Base-by-base conservation (phyloP, 345 rosid genomes). In the Citrus medica region DNA sequence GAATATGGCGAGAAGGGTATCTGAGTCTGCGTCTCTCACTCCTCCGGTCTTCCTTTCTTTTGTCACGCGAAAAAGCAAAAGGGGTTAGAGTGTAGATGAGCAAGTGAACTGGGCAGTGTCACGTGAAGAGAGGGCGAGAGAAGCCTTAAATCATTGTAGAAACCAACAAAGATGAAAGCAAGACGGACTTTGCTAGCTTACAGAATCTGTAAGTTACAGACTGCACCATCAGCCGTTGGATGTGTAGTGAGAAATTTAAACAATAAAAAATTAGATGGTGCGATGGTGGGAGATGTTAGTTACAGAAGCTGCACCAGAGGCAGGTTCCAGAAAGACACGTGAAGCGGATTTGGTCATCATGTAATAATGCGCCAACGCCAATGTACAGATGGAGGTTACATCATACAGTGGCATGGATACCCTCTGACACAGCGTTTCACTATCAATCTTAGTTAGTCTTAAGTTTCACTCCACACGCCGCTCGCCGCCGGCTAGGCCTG, bases 121-220 rank as follows among this genome's bases (percentile, higher is more conserved):
- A 76, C 81, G 85, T 76, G 85, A 61, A 67, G 62, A 51, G 59
- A 33, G 9, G 42, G 65, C 56, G 58, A 46, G 58, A 48, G n/a
- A 69, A 42, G 55, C 58, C 46, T 40, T 40, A 40, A 40, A 40
- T 40, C 13, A 40, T 40, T 2, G 9, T 9, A 9, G 46, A 40
- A 40, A 40, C 4, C 46, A 40, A 55, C 7, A 56, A 69, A 8
- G 48, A 12, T 12, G 4, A 42, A 42, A 42, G 14, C 12, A 42
- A 42, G 48, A 42, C 48, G 5, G 33, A 32, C 33, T 4, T 32
- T 32, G 33, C 5, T 32, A 0, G 33, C 5, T 32, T 32, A 32
- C 33, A 32, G 33, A 32, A 4, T 32, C 33, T 4, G 33, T 32
- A 32, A 32, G 33, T 32, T 32, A 4, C 33, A 32, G 5, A 4